phyloP scores from a whole-genome alignment of 1,284 basidiomycete genomes.

The Phellopilus nigrolimitatus region DNA sequence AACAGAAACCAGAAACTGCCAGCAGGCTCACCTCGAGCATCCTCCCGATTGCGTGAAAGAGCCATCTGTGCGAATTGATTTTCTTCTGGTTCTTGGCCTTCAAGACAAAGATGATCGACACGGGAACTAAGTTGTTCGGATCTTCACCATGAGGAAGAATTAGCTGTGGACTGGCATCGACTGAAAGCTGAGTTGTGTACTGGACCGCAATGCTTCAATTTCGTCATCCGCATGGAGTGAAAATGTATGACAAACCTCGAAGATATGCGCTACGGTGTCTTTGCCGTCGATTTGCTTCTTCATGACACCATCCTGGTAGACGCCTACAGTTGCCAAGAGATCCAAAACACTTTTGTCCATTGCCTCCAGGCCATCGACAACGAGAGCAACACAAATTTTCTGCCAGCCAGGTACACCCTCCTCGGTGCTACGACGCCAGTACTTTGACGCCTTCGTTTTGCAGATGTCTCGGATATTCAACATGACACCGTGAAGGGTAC shows the following conservation, averaged over 20 bases:
- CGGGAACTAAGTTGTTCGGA: constrained; percentile 88
- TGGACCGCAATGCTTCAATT: constrained; percentile 33
- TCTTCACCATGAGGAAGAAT: constrained; percentile 87
- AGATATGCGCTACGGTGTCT: constrained; percentile 88
- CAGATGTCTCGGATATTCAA: constrained; percentile 97
- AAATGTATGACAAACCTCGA: constrained; percentile 54
- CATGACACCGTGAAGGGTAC: constrained; percentile 95
- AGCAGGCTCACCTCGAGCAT: constrained; percentile 58
- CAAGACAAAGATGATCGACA: constrained; percentile 92
- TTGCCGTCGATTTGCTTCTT: constrained; percentile 92
- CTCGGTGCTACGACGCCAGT: constrained; percentile 82
- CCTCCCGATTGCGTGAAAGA: constrained; percentile 93
- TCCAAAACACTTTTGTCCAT: constrained; percentile 96
- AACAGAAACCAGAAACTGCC: background rate
- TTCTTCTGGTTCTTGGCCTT: constrained; percentile 99
- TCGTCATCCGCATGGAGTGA: constrained; percentile 2
- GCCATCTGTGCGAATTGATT: constrained; percentile 96
- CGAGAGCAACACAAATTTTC: constrained; percentile 85
- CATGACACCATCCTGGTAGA: constrained; percentile 95
- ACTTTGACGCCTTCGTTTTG: constrained; percentile 94
- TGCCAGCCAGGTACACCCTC: constrained; percentile 91
- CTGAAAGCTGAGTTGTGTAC: constrained; percentile 90
- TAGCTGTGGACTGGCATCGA: constrained; percentile 84
- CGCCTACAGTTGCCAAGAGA: constrained; percentile 81
- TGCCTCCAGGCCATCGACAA: constrained; percentile 91